Conservation (phyloP, 2,329 filamentous ascomycete species). For the Dryadomyces sulphureus region DNA sequence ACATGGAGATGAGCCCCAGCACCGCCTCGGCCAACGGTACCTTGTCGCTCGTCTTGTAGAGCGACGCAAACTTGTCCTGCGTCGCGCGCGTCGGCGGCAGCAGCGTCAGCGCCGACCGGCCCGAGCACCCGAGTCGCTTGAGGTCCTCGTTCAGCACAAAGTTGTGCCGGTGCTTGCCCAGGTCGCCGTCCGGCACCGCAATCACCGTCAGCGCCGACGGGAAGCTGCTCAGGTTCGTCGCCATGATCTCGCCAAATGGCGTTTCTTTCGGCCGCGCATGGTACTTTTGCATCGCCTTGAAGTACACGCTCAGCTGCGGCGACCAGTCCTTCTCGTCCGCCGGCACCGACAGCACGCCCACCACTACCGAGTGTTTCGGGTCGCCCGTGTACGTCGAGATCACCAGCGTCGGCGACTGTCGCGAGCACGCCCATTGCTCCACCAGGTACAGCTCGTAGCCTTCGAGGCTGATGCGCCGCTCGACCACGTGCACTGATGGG, state of each 20-base stretch:
- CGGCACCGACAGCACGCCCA: conserved; percentile 69
- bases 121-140: conserved; percentile 84
- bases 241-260: conserved; percentile 69
- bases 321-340: conserved; percentile 71
- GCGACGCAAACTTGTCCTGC: conserved; percentile 77
- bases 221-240: conserved; percentile 85
- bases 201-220: conserved; percentile 90
- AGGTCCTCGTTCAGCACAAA: conserved; percentile 93
- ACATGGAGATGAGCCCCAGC: conserved; percentile 78
- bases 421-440: conserved; percentile 94
- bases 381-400: conserved; percentile 92
- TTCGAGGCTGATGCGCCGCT: conserved; percentile 52
- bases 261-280: conserved; percentile 78
- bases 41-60: conserved; percentile 77
- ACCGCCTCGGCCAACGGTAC: conserved; percentile 67
- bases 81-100: conserved; percentile 66
- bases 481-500: conserved; percentile 55
- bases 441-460: conserved; percentile 92
- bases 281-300: conserved; percentile 71
- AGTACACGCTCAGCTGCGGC: conserved; percentile 63
- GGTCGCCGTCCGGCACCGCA: conserved; percentile 71
- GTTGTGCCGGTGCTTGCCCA: conserved; percentile 61
- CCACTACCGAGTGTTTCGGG: conserved; percentile 59
- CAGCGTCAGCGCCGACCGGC: conserved; percentile 71
- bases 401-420: conserved; percentile 76